Evolutionary conservation across 306 rosid species (phyloP).

Genomic region (Benincasa hispida): DNA sequence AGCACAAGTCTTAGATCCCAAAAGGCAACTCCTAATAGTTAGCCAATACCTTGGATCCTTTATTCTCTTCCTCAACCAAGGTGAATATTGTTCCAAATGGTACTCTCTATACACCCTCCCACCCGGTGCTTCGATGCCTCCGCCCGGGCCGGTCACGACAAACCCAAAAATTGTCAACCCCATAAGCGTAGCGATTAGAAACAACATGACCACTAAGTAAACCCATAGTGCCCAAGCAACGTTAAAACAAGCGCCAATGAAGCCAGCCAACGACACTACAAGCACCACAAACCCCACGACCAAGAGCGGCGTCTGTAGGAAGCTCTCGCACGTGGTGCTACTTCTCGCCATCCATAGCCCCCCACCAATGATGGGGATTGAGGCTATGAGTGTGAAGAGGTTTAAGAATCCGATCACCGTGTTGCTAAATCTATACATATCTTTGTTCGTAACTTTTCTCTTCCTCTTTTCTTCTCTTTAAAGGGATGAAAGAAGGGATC

Average conservation of each 20-base stretch:
- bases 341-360: constrained; percentile 91
- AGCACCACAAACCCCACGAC: constrained; percentile 70
- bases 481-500: not conserved
- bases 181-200: constrained; percentile 47
- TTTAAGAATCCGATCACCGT: constrained; percentile 89
- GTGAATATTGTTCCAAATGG: constrained; percentile 53
- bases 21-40: constrained; percentile 50
- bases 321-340: constrained; percentile 64
- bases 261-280: constrained; percentile 69
- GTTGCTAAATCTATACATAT: constrained; percentile 68
- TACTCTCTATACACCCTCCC: constrained; percentile 75
- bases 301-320: constrained; percentile 82
- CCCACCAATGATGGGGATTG: constrained; percentile 85
- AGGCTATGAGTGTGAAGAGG: constrained; percentile 73
- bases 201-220: constrained; percentile 66
- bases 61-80: constrained; percentile 74
- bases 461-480: not conserved
- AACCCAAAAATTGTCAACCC: constrained; percentile 77
- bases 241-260: constrained; percentile 86
- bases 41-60: constrained; percentile 56
- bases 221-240: constrained; percentile 94
- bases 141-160: constrained; percentile 53
- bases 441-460: not conserved
- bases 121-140: constrained; percentile 61
- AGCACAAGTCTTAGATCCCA: constrained; percentile 71